Evolutionary conservation across 192 early-diverging fungal species (phyloP), one percentile per base, ranked within the genome.

Genomic region (Entophlyctis helioformis): DNA sequence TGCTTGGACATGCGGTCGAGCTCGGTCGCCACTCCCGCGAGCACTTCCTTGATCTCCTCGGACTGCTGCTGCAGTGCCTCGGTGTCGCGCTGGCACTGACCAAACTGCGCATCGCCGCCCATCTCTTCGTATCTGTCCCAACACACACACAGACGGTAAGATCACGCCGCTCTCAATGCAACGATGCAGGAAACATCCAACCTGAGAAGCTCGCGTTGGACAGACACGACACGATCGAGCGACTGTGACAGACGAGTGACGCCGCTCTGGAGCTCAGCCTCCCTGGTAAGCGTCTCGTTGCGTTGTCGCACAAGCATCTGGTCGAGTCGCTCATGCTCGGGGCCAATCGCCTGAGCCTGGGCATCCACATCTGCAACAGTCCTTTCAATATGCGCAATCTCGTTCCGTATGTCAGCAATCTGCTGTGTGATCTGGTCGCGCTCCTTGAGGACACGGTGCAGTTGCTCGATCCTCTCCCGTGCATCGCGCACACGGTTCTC

Each of bases 401-500:
- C 74, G 8, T 25, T 36, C 26, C 61, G 61, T 25, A 64, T 51
- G 13, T 79, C 72, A 12, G 36, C 35, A 19, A 69, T 36, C 3
- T 69, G 56, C 1, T 38, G 8, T 44, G 63, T 37, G 5, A 66
- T 41, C 1, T 57, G 31, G n/a, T 74, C 63, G 9, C 54, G 45
- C 8, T 74, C 56, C 29, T 69, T 49, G 31, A 65, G 47, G 21
- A 64, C 35, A 16, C 43, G 54, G n/a, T 68, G 50, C 4, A 63
- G 46, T 9, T 48, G 1, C 36, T 68, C 46, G 0, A 63, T 23
- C 47, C 59, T 39, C 49, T 57, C 2, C 44, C 53, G 36, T 38
- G 64, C 33, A 56, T 59, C 34, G 44, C 63, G 39, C 42, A 76
- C 42, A 22, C 42, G 16, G 1, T 52, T 56, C 19, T 67, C 57